Percentiles rank a stretch among this genome's conserved stretches.
Conservation (phyloP, 352 stramenopile genomes). For the Phytophthora cryptogea region DNA sequence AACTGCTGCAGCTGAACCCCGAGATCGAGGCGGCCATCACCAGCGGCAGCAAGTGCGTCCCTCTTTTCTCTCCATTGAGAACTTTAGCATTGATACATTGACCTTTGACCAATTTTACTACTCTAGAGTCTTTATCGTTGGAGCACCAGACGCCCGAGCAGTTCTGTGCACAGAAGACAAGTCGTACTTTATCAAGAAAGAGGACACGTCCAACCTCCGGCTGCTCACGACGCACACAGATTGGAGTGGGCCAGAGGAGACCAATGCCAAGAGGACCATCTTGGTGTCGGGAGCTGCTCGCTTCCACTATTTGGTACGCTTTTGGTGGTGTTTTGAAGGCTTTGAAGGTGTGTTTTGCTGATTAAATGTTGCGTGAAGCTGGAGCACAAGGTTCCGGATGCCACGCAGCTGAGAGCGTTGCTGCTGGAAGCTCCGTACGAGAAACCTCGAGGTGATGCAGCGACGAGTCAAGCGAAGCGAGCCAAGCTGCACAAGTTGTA, state of each 20-base stretch:
- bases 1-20: conserved; percentile 62
- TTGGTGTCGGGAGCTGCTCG: conserved; percentile 54
- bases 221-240: conserved; percentile 64
- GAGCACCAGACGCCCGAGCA: conserved; percentile 50
- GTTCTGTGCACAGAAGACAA: conserved; percentile 73
- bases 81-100: conserved; percentile 12
- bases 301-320: conserved; percentile 69
- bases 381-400: conserved; percentile 61
- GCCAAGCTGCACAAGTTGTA: conserved; percentile 62
- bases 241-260: conserved; percentile 46
- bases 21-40: conserved; percentile 66
- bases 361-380: conserved; percentile 40
- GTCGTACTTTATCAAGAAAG: conserved; percentile 78
- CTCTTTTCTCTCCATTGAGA: background rate
- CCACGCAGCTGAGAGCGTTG: conserved; percentile 58
- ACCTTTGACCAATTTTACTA: background rate
- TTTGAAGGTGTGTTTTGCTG: background rate
- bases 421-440: conserved; percentile 70
- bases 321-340: background rate
- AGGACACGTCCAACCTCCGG: conserved; percentile 83
- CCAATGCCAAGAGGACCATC: conserved; percentile 34
- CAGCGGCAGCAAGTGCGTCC: conserved; percentile 47
- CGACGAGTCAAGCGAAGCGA: conserved; percentile 36
- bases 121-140: conserved; percentile 69
- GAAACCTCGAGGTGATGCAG: conserved; percentile 22